Base-by-base conservation (phyloP, 2,329 filamentous ascomycete genomes). In the Penicillium sp. region DNA sequence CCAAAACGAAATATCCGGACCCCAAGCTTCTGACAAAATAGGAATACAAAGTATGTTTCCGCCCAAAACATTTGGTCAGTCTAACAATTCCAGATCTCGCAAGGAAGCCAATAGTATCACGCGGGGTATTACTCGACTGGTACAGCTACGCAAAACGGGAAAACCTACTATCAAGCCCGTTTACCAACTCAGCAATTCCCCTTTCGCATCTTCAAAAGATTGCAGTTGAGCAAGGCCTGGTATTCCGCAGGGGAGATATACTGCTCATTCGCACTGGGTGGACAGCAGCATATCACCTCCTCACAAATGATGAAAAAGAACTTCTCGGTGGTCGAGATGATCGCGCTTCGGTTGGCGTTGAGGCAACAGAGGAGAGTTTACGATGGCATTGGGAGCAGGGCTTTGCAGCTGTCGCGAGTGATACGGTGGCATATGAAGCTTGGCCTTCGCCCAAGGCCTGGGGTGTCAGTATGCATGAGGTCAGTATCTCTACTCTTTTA, bases 361-460 rank as follows among this genome's bases (percentile, higher is more conserved):
- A 79, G 34, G 77, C 76, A 0, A 76, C 74, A 2, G 68, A 75
- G 13, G 76, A 74, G 8, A 75, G 75, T 4, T 72, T 82, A 4
- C 70, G 75, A 22, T 85, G 82, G 81, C 70, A 83, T n/a, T 84
- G 81, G 80, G 77, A 84, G 34, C 69, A 76, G 43, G 68, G 73
- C n/a, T 83, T 85, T 60, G 70, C 80, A 0, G 82, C 82, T 4
- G 76, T 83, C 0, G 82, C 77, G 0, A 80, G 81, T 4, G 83
- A 85, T 53, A 76, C 77, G 34, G 77, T 81, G 7, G 73, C 72
- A 1, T 79, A 81, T 56, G 82, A 84, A 59, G 74, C 72, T 8
- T 77, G 77, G 65, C 72, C 74, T n/a, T 51, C 49, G 4, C 22
- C 53, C 5, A 56, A 56, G 21, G 9, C 43, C 7, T 59, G 56